Base-by-base conservation (phyloP, 1,139 yeast genomes). In the Kazachstania sp. region DNA sequence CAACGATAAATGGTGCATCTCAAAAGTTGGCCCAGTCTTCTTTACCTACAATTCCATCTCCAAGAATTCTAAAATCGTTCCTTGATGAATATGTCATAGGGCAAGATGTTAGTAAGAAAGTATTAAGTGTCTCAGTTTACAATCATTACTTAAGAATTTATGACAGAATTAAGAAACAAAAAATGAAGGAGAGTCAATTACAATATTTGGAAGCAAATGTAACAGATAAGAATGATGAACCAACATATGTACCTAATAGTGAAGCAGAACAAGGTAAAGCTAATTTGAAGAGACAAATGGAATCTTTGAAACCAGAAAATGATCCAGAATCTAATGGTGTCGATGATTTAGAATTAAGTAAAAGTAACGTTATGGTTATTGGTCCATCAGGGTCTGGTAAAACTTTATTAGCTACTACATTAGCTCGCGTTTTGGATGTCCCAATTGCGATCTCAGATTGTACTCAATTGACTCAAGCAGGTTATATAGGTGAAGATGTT, bases 351-450 rank as follows among this genome's bases (percentile, higher is more conserved):
- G 71, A 70, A 43, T 56, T 75, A 43, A 75, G 75, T 46, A 77
- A 76, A 51, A 73, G 80, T 29, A 77, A 77, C 55, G 71, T 76
- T 1, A 54, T 76, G 44, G 60, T 76, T 4, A 59, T 76, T n/a
- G 81, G 81, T 0, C 80, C 81, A 0, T 73, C 78, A 5, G 80
- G 81, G 1, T 72, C 78, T 2, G 80, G 81, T 28, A 76, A 77
- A 57, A 76, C 81, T 0, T 55, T 76, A 23, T 64, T 77, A 37
- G 80, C 81, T 0, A 68, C 72, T 41, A 74, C 79, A 0, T 59
- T 77, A 39, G 80, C 81, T 0, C 65, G 66, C 31, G 64, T 70
- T 1, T 55, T 77, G 40, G 71, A 75, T 37, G 77, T 77, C 18
- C 80, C 81, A 3, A 71, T 75, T 41, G 71, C 78, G 0, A 74